Base-by-base conservation (phyloP, 192 early-diverging fungal species). In the Backusella luteola region DNA sequence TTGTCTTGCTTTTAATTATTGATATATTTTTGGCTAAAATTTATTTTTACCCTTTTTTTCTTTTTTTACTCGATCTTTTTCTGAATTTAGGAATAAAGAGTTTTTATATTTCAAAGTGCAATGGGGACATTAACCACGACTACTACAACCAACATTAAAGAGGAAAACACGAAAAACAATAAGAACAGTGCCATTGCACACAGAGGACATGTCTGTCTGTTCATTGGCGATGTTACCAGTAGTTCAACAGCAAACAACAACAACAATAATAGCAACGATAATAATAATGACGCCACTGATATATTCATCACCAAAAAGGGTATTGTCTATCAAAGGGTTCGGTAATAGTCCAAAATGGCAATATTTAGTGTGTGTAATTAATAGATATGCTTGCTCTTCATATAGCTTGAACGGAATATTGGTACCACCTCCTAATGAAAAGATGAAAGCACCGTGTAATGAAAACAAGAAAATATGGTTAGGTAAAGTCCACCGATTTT, bases 401-500 rank as follows among this genome's bases (percentile, higher is more conserved):
- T 15, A 23, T 74, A 74, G 73, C 11, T 36, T 74, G n/a, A 74
- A 74, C 21, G 73, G 73, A 23, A 74, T 74, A 36, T 23, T 74
- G 21, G 53, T 74, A n/a, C 19, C 49, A 35, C 32, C 32, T 2
- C 32, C 32, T 32, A 32, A 32, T 32, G 32, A 32, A 32, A 32
- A 32, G 32, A 32, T 3, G 32, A 32, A 32, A 32, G 32, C 32
- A 32, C 46, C 66, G 35, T 9, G 36, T 42, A 21, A 34, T 63
- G 34, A 38, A 42, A 41, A 29, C 12, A 32, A 67, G 41, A 59
- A 59, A 67, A 29, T 75, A 44, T 67, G 73, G 73, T 41, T 75
- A 44, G 73, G 73, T 67, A 75, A 74, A 21, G 19, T 49, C 19
- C 17, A n/a, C 6, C 15, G 8, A 0, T 59, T 38, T n/a, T 6